Evolutionary conservation across 345 rosid species (phyloP).

Genomic region (Camelina laxa): DNA sequence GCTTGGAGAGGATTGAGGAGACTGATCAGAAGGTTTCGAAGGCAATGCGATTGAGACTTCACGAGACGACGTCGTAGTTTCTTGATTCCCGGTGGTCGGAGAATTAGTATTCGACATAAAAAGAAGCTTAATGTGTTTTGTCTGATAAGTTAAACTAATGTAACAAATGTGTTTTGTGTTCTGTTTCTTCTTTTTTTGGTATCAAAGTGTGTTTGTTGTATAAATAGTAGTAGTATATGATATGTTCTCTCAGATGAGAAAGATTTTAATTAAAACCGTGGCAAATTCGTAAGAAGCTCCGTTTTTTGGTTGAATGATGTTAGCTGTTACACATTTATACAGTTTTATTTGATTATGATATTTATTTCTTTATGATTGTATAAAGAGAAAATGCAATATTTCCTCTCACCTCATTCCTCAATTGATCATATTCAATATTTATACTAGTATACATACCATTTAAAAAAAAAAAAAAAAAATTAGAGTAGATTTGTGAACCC

Average conservation of each 20-base stretch:
- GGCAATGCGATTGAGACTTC: slow-evolving; percentile 35
- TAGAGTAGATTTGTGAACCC: slow-evolving; percentile 33
- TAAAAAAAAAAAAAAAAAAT: too few relatives aligned
- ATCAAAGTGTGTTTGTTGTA: slow-evolving; percentile 19
- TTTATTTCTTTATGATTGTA: background rate
- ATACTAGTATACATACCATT: background rate
- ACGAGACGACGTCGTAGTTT: slow-evolving; percentile 24
- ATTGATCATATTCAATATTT: background rate
- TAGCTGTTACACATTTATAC: slow-evolving; percentile 33
- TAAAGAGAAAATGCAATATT: slow-evolving; percentile 3
- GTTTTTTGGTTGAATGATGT: slow-evolving; percentile 31
- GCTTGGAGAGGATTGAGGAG: slow-evolving; percentile 35
- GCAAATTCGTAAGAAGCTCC: slow-evolving; percentile 29
- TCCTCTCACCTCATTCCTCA: slow-evolving; percentile 16
- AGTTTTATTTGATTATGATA: too few relatives aligned
- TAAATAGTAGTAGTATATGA: background rate
- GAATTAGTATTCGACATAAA: slow-evolving; percentile 33
- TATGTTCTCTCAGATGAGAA: slow-evolving; percentile 1
- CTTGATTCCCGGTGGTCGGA: slow-evolving; percentile 23
- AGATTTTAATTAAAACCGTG: slow-evolving; percentile 28
- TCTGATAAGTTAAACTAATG: background rate
- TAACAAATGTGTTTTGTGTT: slow-evolving; percentile 17
- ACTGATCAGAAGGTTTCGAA: slow-evolving; percentile 14
- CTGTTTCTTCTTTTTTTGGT: background rate
- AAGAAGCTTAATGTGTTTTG: slow-evolving; percentile 17